phyloP scores from a whole-genome alignment of 2,329 filamentous ascomycete species.

The Colletotrichum echinochloae region DNA sequence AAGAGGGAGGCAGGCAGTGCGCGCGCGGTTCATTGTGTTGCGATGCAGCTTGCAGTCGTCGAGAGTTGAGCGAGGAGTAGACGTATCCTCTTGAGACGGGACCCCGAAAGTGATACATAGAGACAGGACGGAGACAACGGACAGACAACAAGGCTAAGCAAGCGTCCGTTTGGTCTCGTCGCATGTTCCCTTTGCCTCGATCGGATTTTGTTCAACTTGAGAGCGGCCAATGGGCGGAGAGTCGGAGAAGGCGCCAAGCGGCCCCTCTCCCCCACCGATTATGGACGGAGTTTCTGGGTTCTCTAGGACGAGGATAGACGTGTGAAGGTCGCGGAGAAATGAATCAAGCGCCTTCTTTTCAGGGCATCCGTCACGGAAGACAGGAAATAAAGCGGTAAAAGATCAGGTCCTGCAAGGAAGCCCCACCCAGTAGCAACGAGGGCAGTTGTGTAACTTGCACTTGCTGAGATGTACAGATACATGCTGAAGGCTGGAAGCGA shows the following conservation, averaged over 20 bases:
- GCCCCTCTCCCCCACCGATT: constrained; percentile 4
- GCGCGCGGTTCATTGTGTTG: not conserved
- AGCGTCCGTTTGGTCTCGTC: constrained; percentile 14
- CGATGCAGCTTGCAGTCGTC: constrained; percentile 26
- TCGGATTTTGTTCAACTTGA: constrained; percentile 18
- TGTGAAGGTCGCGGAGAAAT: not conserved
- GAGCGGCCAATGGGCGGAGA: constrained; percentile 23
- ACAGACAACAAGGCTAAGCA: constrained; percentile 18
- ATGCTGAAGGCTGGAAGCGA: constrained; percentile 32
- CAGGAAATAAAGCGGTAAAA: constrained; percentile 29
- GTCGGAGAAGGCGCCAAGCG: constrained; percentile 29
- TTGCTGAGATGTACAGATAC: constrained; percentile 14
- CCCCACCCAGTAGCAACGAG: constrained; percentile 16
- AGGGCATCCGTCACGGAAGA: constrained; percentile 19
- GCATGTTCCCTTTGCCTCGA: not conserved
- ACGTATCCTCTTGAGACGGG: constrained; percentile 10
- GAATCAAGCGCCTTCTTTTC: constrained; percentile 4
- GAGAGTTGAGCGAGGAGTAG: constrained; percentile 16
- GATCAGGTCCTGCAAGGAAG: constrained; percentile 17
- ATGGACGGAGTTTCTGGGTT: constrained; percentile 6
- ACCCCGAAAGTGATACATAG: not conserved
- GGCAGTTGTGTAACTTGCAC: no score
- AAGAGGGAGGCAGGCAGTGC: constrained; percentile 7
- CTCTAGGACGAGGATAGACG: not conserved
- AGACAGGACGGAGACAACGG: constrained; percentile 7